These are phyloP conservation scores for grape (Vitis vinifera) DNA, from an alignment of 164 flowering plant species.

Conservation along the genomic window ASM3070453v1 NC_081815.1:12520501-12521000, in stretches of 20 bases:
- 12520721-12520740: conserved; percentile 59
- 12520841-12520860: background rate
- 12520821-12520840: conserved; percentile 59
- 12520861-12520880: background rate
- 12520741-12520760: conserved; percentile 58
- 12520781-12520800: conserved; percentile 54
- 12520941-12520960: too few species aligned
- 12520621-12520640: conserved; percentile 62
- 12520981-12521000: too few species aligned
- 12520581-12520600: conserved; percentile 29
- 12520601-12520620: conserved; percentile 52
- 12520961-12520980: too few species aligned
- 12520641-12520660: conserved; percentile 78
- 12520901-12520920: too few species aligned
- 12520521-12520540: conserved; percentile 36
- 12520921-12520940: too few species aligned
- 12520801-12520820: conserved; percentile 80
- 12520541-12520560: conserved; percentile 21
- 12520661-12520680: conserved; percentile 70
- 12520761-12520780: conserved; percentile 54
- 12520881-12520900: background rate
- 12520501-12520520: conserved; percentile 19
- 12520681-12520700: conserved; percentile 61
- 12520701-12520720: conserved; percentile 82
- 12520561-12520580: conserved; percentile 20